These are phyloP conservation scores for Glebionis coronaria DNA, from an alignment of 129 eudicot genomes.

Conservation along the genomic window DNA sequence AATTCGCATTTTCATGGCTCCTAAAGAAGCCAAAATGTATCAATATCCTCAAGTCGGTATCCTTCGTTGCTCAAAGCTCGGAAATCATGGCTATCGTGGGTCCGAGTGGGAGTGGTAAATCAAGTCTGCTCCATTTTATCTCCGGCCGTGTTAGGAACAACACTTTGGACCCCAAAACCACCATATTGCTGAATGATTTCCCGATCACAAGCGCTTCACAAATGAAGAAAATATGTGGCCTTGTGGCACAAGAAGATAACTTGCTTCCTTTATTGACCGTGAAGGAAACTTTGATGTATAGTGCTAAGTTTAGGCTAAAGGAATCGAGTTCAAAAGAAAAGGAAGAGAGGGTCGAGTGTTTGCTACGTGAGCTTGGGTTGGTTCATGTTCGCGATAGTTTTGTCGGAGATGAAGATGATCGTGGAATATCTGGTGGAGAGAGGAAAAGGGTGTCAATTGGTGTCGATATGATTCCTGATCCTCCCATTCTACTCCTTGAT, in stretches of 20 bases:
- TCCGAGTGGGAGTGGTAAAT: conserved; percentile 98
- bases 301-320: conserved; percentile 77
- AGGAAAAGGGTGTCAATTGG: conserved; percentile 90
- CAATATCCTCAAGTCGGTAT: conserved; percentile 67
- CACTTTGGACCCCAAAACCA: conserved; percentile 53
- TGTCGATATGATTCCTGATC: conserved; percentile 86
- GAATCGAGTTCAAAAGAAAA: conserved; percentile 40
- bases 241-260: conserved; percentile 94
- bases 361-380: conserved; percentile 81
- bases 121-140: conserved; percentile 67
- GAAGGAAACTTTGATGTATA: conserved; percentile 78
- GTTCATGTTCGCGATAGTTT: conserved; percentile 69
- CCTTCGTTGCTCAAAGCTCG: conserved; percentile 70
- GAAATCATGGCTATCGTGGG: conserved; percentile 94
- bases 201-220: conserved; percentile 57
- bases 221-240: conserved; percentile 81
- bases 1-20: conserved; percentile 24
- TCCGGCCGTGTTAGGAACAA: conserved; percentile 67
- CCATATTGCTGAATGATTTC: conserved; percentile 53
- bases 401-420: conserved; percentile 80
- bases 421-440: conserved; percentile 97
- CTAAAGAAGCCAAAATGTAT: conserved; percentile 38
- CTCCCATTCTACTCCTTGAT: conserved; percentile 77
- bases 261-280: conserved; percentile 90
- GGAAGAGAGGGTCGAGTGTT: conserved; percentile 55